A percentile compares a stretch with the other conserved stretches of the same genome.
These are phyloP conservation scores for Thelonectria rubi DNA, from an alignment of 2,329 filamentous ascomycete genomes.

Conservation along the genomic window DNA sequence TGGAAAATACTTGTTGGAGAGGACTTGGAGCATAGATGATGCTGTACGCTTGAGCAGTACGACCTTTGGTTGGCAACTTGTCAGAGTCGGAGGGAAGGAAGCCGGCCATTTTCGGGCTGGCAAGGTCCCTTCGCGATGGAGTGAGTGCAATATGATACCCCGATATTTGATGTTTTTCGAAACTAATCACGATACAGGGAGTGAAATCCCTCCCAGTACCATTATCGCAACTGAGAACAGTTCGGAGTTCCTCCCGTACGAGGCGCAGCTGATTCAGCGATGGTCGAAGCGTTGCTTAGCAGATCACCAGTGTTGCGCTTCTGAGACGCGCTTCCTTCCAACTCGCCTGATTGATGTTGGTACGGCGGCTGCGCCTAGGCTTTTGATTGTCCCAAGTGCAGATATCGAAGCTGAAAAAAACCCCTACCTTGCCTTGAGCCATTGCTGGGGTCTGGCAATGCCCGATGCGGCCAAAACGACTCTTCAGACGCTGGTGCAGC, in stretches of 20 bases:
- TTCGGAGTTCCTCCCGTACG: background rate
- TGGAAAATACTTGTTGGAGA: slow-evolving; percentile 1
- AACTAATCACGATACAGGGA: background rate
- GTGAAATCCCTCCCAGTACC: background rate
- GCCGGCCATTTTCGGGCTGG: slow-evolving; percentile 11
- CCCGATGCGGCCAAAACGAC: slow-evolving; percentile 11
- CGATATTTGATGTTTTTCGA: no score
- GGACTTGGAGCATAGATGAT: slow-evolving; percentile 7
- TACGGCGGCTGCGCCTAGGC: slow-evolving; percentile 1
- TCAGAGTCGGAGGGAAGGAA: slow-evolving; percentile 5
- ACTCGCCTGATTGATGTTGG: slow-evolving; percentile 15
- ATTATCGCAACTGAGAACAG: background rate
- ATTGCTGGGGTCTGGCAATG: slow-evolving; percentile 20
- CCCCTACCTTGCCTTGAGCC: slow-evolving; percentile 19
- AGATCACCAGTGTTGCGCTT: slow-evolving; percentile 4
- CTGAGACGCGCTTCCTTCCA: slow-evolving; percentile 3
- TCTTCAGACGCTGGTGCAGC: background rate
- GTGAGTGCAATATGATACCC: no score
- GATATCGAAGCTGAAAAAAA: background rate
- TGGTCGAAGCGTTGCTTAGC: slow-evolving; percentile 9
- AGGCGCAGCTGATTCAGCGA: slow-evolving; percentile 10
- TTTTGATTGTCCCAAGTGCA: slow-evolving; percentile 5
- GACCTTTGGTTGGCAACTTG: slow-evolving; percentile 14
- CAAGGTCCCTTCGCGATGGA: slow-evolving; percentile 12
- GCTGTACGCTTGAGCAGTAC: slow-evolving; percentile 8